A percentile compares a stretch with the other conserved stretches of the same genome.
Evolutionary conservation across 352 stramenopile genomes (phyloP).

Genomic region (Phytophthora uliginosa): DNA sequence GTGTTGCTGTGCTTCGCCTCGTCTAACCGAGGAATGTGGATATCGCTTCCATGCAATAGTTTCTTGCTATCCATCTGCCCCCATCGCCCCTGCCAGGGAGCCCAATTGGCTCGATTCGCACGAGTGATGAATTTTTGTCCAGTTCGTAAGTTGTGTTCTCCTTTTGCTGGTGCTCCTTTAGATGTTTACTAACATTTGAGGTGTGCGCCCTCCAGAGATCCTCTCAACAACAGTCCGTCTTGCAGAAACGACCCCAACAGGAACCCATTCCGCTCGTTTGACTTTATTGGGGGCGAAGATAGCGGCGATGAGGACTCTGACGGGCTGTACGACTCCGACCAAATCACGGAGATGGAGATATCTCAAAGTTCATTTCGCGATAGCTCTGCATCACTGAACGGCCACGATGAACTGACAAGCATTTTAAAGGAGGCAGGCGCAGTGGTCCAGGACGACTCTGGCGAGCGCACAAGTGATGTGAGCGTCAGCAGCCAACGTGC

Average conservation of each 20-base stretch:
- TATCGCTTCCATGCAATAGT: conserved; percentile 34
- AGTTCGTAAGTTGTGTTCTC: conserved; percentile 44
- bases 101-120: conserved; percentile 42
- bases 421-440: conserved; percentile 32
- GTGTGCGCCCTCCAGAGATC: conserved; percentile 46
- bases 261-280: conserved; percentile 74
- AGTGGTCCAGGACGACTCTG: conserved; percentile 30
- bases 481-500: conserved; percentile 19
- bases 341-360: conserved; percentile 80
- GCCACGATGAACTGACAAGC: conserved; percentile 44
- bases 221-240: conserved; percentile 83
- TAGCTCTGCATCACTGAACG: conserved; percentile 34
- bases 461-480: conserved; percentile 12
- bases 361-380: conserved; percentile 66
- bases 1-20: not conserved
- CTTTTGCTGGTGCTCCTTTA: not conserved
- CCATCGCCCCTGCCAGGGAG: conserved; percentile 45
- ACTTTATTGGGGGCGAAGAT: conserved; percentile 87
- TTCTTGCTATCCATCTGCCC: conserved; percentile 57
- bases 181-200: conserved; percentile 5
- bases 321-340: conserved; percentile 75
- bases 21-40: not conserved
- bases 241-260: conserved; percentile 53
- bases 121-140: conserved; percentile 53
- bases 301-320: conserved; percentile 82